A percentile compares a stretch with the other conserved stretches of the same genome.
Conservation (phyloP, 768 basidiomycete species). For the Lactarius sp. region DNA sequence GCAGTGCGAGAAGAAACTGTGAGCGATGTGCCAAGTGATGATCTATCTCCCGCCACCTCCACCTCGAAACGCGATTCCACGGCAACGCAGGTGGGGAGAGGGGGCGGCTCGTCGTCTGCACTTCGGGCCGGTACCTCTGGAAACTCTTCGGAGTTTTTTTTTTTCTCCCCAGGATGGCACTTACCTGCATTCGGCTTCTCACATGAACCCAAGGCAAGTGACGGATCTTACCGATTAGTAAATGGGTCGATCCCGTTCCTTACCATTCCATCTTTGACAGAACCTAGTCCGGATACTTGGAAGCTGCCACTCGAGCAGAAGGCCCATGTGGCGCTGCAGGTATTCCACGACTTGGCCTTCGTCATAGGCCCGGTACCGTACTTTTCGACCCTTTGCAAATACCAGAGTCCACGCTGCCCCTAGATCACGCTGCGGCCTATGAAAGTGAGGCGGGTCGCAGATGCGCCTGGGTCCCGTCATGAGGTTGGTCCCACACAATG, state of each 20-base stretch:
- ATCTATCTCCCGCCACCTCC: background rate
- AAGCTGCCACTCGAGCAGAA: background rate
- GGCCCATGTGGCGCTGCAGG: background rate
- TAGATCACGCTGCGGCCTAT: background rate
- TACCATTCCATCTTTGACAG: background rate
- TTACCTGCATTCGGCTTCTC: background rate
- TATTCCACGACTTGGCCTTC: background rate
- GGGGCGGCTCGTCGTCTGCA: background rate
- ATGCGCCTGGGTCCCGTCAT: background rate
- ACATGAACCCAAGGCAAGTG: background rate
- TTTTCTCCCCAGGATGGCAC: background rate
- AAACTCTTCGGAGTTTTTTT: background rate
- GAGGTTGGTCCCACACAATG: background rate
- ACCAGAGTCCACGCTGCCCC: too few relatives aligned
- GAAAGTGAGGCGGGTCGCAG: background rate
- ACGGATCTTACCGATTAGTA: background rate
- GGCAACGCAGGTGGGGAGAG: background rate
- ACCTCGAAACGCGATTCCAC: background rate
- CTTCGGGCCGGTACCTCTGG: background rate
- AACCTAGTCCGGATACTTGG: constrained; percentile 1
- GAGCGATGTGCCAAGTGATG: background rate
- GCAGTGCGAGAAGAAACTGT: background rate
- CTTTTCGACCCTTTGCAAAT: background rate
- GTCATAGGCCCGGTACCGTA: background rate
- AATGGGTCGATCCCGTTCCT: background rate